These are phyloP conservation scores for Isabelozyma rhagii DNA, from an alignment of 805 yeast species.

Conservation along the genomic window DNA sequence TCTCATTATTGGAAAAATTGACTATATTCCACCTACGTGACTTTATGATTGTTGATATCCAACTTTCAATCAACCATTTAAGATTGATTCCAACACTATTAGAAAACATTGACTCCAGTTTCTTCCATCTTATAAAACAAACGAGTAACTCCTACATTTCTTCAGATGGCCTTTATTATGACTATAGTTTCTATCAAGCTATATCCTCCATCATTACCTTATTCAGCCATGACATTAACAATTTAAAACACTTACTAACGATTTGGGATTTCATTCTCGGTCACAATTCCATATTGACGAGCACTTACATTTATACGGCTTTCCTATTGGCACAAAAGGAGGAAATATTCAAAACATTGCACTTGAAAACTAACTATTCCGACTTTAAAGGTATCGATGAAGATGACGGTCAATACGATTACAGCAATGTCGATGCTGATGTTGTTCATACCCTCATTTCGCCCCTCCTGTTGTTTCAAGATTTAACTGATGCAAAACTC, in stretches of 20 bases:
- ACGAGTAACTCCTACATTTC: slow-evolving; percentile 20
- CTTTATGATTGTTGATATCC: slow-evolving; percentile 73
- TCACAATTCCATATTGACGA: slow-evolving; percentile 49
- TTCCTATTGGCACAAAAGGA: slow-evolving; percentile 46
- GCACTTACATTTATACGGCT: slow-evolving; percentile 61
- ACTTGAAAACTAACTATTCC: slow-evolving; percentile 3
- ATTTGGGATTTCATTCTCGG: slow-evolving; percentile 72
- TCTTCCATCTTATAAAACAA: slow-evolving; percentile 43
- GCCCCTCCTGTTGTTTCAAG: slow-evolving; percentile 25
- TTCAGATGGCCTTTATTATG: slow-evolving; percentile 25
- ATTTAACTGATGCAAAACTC: slow-evolving; percentile 24
- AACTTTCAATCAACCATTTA: slow-evolving; percentile 64
- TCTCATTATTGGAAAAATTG: slow-evolving; percentile 49
- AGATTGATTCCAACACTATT: slow-evolving; percentile 63
- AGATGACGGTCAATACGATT: slow-evolving; percentile 6
- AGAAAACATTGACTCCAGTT: slow-evolving; percentile 41
- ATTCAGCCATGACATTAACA: slow-evolving; percentile 67
- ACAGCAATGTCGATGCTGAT: slow-evolving; percentile 25
- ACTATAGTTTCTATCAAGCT: slow-evolving; percentile 52
- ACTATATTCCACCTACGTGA: slow-evolving; percentile 71
- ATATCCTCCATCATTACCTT: slow-evolving; percentile 76
- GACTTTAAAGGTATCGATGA: background rate
- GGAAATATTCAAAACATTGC: slow-evolving; percentile 32
- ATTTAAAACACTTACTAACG: slow-evolving; percentile 46
- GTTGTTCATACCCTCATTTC: slow-evolving; percentile 33